phyloP scores from a whole-genome alignment of 73 alveolate genomes.

The Tetrahymena malaccensis region DNA sequence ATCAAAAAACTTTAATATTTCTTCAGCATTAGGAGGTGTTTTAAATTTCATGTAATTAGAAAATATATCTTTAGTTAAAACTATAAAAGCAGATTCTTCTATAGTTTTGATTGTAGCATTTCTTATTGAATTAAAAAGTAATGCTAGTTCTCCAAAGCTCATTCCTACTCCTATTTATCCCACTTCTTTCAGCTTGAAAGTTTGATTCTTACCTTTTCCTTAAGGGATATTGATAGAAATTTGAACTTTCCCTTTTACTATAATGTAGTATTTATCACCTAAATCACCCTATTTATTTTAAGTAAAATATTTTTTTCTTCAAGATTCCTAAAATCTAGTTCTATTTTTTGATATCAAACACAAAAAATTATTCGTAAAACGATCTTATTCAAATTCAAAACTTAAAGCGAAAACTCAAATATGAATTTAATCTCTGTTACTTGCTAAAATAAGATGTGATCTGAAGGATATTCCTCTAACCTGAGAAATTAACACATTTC shows the following conservation, averaged over 20 bases:
- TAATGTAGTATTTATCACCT: constrained; percentile 33
- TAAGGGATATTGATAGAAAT: constrained; percentile 16
- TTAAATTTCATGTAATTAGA: constrained; percentile 33
- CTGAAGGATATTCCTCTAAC: constrained; percentile 6
- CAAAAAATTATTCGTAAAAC: not conserved
- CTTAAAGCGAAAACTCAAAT: not conserved
- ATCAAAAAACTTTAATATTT: not conserved
- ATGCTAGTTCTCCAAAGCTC: constrained; percentile 43
- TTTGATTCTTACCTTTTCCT: constrained; percentile 4
- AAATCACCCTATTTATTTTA: constrained; percentile 6
- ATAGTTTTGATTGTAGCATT: constrained; percentile 34
- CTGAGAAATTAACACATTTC: constrained; percentile 31
- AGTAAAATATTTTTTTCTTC: not conserved
- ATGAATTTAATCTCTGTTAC: not conserved
- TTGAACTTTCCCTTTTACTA: constrained; percentile 27
- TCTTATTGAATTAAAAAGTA: constrained; percentile 35
- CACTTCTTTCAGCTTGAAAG: constrained; percentile 8
- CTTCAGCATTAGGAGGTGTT: constrained; percentile 23
- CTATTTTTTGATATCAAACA: not conserved
- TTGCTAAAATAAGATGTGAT: constrained; percentile 11
- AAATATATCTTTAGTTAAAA: constrained; percentile 22
- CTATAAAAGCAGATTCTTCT: constrained; percentile 26
- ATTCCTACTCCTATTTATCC: constrained; percentile 26
- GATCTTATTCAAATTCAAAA: not conserved
- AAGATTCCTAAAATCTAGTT: not conserved